phyloP scores from a whole-genome alignment of 2,329 filamentous ascomycete genomes.

The Mariannaea elegans region DNA sequence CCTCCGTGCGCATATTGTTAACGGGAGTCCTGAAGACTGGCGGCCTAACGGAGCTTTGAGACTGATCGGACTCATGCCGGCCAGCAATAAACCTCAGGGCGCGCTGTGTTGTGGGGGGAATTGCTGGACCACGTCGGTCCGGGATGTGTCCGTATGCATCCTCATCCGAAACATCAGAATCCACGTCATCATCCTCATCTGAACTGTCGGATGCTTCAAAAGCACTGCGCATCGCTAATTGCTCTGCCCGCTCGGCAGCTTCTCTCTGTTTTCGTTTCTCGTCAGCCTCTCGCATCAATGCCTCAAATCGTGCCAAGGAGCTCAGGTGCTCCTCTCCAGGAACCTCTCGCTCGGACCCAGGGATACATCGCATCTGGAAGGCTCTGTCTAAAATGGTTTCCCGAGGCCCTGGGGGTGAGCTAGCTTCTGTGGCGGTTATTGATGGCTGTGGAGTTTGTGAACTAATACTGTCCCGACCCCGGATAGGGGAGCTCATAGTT shows the following conservation, averaged over 20 bases:
- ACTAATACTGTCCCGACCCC: slow-evolving; percentile 63
- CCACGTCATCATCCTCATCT: slow-evolving; percentile 50
- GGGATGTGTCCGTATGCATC: slow-evolving; percentile 51
- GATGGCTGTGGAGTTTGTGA: slow-evolving; percentile 55
- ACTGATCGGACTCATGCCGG: slow-evolving; percentile 48
- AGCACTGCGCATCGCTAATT: slow-evolving; percentile 54
- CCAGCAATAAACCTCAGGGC: slow-evolving; percentile 61
- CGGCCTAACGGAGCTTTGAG: slow-evolving; percentile 46
- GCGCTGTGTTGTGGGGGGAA: slow-evolving; percentile 57
- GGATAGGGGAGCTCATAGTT: slow-evolving; percentile 64
- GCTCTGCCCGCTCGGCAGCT: slow-evolving; percentile 44
- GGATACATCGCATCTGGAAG: slow-evolving; percentile 70
- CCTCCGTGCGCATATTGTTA: slow-evolving; percentile 45
- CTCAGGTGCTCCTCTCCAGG: slow-evolving; percentile 70
- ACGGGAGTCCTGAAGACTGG: slow-evolving; percentile 44
- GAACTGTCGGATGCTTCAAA: slow-evolving; percentile 62
- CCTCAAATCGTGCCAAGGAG: slow-evolving; percentile 72
- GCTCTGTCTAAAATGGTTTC: slow-evolving; percentile 75
- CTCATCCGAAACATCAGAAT: slow-evolving; percentile 52
- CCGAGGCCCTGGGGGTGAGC: slow-evolving; percentile 62
- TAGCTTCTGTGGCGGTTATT: slow-evolving; percentile 50
- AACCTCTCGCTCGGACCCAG: slow-evolving; percentile 63
- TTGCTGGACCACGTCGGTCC: slow-evolving; percentile 44
- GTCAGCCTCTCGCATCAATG: slow-evolving; percentile 70
- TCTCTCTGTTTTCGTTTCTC: slow-evolving; percentile 56